Percentiles rank a stretch among this genome's conserved stretches.
phyloP scores from a whole-genome alignment of 257 asterid species.

The Cinchona pubescens region DNA sequence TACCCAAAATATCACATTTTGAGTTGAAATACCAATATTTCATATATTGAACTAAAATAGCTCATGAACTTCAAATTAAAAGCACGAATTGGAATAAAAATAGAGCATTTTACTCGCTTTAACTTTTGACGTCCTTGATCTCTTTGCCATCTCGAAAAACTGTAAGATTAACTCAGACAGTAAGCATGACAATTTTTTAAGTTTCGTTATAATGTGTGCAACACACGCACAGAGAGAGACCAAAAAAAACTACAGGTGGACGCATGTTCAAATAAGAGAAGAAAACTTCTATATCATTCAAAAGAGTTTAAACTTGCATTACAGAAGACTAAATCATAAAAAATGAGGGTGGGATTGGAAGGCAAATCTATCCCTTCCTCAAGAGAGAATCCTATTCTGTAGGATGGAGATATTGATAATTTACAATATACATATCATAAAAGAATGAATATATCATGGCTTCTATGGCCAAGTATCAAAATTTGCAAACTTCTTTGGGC shows the following conservation, averaged over 20 bases:
- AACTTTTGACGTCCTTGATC: too few relatives aligned
- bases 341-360: background rate
- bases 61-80: too few relatives aligned
- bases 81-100: too few relatives aligned
- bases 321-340: background rate
- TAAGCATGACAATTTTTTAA: too few relatives aligned
- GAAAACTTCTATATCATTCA: constrained; percentile 3
- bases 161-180: too few relatives aligned
- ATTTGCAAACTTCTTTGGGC: constrained; percentile 27
- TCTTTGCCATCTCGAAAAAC: too few relatives aligned
- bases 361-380: background rate
- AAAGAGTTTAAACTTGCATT: constrained; percentile 1
- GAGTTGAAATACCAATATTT: too few relatives aligned
- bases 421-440: constrained; percentile 9
- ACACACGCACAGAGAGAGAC: background rate
- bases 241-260: background rate
- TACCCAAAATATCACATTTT: too few relatives aligned
- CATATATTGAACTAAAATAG: too few relatives aligned
- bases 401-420: background rate
- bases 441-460: constrained; percentile 11
- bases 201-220: too few relatives aligned
- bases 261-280: background rate
- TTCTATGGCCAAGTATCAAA: constrained; percentile 1
- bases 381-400: constrained; percentile 6
- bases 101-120: too few relatives aligned